Conservation (phyloP, 2,329 filamentous ascomycete genomes). For the Xylaria sp. region DNA sequence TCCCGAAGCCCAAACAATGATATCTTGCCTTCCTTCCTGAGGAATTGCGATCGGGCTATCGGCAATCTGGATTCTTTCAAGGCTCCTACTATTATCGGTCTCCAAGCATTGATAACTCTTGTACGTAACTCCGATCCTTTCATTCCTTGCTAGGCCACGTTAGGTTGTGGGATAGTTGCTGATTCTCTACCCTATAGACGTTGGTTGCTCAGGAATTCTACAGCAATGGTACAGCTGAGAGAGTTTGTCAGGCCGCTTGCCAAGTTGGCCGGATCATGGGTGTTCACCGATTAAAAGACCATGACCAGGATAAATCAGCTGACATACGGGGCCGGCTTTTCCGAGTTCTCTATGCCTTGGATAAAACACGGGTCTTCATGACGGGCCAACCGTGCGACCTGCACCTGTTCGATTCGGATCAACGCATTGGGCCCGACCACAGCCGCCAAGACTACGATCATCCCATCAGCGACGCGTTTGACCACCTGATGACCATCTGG, state of each 20-base stretch:
- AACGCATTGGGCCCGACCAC: constrained; percentile 13
- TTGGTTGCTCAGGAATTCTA: constrained; percentile 40
- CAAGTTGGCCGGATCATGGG: constrained; percentile 39
- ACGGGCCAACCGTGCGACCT: constrained; percentile 40
- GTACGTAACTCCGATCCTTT: constrained; percentile 23
- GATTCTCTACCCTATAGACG: constrained; percentile 23
- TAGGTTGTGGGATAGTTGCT: background rate
- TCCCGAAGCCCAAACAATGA: constrained; percentile 37
- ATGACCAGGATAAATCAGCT: background rate
- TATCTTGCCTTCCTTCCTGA: constrained; percentile 39
- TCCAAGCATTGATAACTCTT: constrained; percentile 39
- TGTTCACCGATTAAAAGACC: constrained; percentile 34
- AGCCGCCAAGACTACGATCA: constrained; percentile 4
- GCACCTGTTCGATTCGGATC: constrained; percentile 39
- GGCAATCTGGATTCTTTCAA: constrained; percentile 36
- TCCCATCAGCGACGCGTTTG: constrained; percentile 34
- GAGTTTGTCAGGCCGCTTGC: constrained; percentile 40
- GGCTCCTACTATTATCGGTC: constrained; percentile 33
- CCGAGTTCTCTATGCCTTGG: constrained; percentile 40
- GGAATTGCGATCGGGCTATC: constrained; percentile 40
- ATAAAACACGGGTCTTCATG: constrained; percentile 42
- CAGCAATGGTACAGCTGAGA: constrained; percentile 33
- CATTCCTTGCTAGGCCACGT: background rate
- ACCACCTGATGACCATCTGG: constrained; percentile 40
- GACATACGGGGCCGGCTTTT: constrained; percentile 34